A percentile compares a stretch with the other conserved stretches of the same genome.
phyloP scores from a whole-genome alignment of 805 yeast species.

The Zygosaccharomyces lentus region DNA sequence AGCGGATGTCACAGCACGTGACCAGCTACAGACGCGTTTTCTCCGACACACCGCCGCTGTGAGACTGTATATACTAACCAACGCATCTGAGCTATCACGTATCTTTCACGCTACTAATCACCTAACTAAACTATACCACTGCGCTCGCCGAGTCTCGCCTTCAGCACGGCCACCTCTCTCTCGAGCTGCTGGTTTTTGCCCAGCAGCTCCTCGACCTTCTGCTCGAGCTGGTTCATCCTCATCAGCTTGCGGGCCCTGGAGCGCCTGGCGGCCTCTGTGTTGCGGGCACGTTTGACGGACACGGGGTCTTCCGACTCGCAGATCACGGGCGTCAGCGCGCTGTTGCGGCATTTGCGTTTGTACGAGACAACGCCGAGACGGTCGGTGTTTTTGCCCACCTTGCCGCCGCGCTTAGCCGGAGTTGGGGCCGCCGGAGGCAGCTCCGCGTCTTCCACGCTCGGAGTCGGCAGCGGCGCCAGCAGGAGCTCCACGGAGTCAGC shows the following conservation, averaged over 20 bases:
- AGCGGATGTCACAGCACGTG: too few relatives aligned
- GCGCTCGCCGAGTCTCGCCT: neutral
- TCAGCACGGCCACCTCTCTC: conserved; percentile 45
- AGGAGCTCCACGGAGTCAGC: too few relatives aligned
- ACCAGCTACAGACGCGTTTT: neutral
- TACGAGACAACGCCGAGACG: conserved; percentile 72
- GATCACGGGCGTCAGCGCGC: conserved; percentile 69
- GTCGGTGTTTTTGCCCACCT: conserved; percentile 44
- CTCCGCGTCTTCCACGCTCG: conserved; percentile 29
- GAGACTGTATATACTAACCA: neutral
- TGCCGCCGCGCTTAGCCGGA: neutral
- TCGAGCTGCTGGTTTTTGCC: conserved; percentile 56
- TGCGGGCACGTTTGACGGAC: conserved; percentile 85
- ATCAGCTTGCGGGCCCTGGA: conserved; percentile 91
- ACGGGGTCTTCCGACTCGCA: conserved; percentile 58
- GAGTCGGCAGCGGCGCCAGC: conserved; percentile 28
- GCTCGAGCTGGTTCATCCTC: conserved; percentile 79
- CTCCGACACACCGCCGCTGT: neutral
- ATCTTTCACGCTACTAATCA: neutral
- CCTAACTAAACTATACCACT: neutral
- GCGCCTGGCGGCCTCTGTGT: conserved; percentile 94
- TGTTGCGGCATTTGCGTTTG: conserved; percentile 69
- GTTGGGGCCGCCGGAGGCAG: conserved; percentile 9
- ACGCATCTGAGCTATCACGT: too few relatives aligned
- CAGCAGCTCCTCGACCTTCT: conserved; percentile 61